phyloP scores from a whole-genome alignment of 352 stramenopile genomes.

The Pythium aphanidermatum region DNA sequence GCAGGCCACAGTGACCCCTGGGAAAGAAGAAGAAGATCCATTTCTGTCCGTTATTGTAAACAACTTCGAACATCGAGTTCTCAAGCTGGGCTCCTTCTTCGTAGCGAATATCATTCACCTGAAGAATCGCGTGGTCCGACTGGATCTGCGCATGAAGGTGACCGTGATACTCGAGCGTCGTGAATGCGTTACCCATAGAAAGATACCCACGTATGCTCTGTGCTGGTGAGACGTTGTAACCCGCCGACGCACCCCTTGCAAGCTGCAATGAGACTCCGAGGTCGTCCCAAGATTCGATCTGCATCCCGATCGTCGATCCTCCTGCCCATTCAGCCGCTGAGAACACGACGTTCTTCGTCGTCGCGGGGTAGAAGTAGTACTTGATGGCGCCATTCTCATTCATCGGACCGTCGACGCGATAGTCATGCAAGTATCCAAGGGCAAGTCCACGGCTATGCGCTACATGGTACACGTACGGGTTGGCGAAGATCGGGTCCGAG shows the following conservation, averaged over 20 bases:
- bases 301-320: constrained; percentile 16
- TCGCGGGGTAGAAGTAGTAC: constrained; percentile 79
- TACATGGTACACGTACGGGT: constrained; percentile 65
- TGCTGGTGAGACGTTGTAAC: not conserved
- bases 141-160: constrained; percentile 49
- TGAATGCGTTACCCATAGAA: constrained; percentile 70
- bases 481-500: constrained; percentile 67
- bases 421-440: constrained; percentile 68
- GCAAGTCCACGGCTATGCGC: constrained; percentile 44
- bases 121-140: constrained; percentile 54
- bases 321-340: constrained; percentile 40
- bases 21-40: constrained; percentile 71
- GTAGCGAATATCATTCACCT: constrained; percentile 43
- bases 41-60: constrained; percentile 70
- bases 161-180: constrained; percentile 59
- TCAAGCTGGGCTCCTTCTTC: constrained; percentile 31
- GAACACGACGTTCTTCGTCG: constrained; percentile 72
- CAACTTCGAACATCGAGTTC: constrained; percentile 38
- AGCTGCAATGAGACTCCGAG: constrained; percentile 56
- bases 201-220: constrained; percentile 43
- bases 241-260: constrained; percentile 10
- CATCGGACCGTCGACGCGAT: constrained; percentile 49
- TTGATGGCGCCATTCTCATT: constrained; percentile 80
- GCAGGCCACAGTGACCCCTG: not conserved
- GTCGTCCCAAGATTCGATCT: constrained; percentile 70